These are phyloP conservation scores for Priceomyces fermenticarens DNA, from an alignment of 805 yeast genomes.

Conservation along the genomic window DNA sequence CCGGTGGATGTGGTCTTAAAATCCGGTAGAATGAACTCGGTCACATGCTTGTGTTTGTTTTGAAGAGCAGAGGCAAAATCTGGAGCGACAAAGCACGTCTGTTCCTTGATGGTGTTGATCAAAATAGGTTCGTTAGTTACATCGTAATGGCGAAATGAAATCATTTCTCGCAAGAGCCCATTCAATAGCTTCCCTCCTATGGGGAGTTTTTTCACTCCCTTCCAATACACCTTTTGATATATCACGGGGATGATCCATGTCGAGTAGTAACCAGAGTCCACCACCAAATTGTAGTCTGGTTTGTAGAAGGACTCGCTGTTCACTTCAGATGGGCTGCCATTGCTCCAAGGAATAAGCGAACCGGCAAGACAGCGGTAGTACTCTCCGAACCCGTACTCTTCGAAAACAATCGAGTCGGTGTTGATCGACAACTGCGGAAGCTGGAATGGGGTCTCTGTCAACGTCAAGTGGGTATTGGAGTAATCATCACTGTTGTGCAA, in stretches of 20 bases:
- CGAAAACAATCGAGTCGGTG: slow-evolving; percentile 90
- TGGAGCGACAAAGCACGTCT: slow-evolving; percentile 63
- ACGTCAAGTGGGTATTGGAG: slow-evolving; percentile 49
- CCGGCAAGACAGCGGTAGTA: slow-evolving; percentile 66
- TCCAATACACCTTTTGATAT: slow-evolving; percentile 72
- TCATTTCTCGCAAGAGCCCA: slow-evolving; percentile 77
- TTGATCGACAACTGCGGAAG: slow-evolving; percentile 77
- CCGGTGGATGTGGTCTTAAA: slow-evolving; percentile 79
- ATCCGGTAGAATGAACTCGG: slow-evolving; percentile 85
- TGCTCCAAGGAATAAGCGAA: slow-evolving; percentile 35
- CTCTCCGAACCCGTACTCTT: slow-evolving; percentile 79
- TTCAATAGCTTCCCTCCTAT: slow-evolving; percentile 85
- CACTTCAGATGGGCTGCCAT: slow-evolving; percentile 2
- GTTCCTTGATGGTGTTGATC: slow-evolving; percentile 82
- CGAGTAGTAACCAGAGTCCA: slow-evolving; percentile 85
- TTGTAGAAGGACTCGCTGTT: slow-evolving; percentile 2
- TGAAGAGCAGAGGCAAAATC: slow-evolving; percentile 53
- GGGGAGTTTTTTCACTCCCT: slow-evolving; percentile 73
- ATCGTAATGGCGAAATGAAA: slow-evolving; percentile 89
- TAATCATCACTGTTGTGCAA: slow-evolving; percentile 13
- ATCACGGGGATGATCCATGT: slow-evolving; percentile 87
- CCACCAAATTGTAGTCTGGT: slow-evolving; percentile 68
- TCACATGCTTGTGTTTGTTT: slow-evolving; percentile 30
- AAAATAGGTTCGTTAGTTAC: slow-evolving; percentile 87
- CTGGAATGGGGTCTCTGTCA: slow-evolving; percentile 80